Percentiles rank a stretch among this genome's conserved stretches.
phyloP scores from a whole-genome alignment of 139 green algal species.

The Pleodorina starrii region DNA sequence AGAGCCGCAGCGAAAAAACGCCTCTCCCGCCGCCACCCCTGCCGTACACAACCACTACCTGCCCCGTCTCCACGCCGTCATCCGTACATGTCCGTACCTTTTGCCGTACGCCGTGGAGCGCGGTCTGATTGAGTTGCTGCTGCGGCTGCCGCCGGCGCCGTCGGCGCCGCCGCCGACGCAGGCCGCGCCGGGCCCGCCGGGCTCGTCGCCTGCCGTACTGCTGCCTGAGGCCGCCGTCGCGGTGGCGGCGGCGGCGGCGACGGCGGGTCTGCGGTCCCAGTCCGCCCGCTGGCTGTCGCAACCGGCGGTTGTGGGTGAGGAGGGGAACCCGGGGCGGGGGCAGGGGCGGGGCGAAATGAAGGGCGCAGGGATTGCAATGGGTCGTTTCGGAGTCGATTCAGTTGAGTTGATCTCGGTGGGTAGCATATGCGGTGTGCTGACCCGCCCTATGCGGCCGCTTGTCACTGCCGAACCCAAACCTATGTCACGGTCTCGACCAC shows the following conservation, averaged over 20 bases:
- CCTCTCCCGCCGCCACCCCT: not conserved
- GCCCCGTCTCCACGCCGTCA: not conserved
- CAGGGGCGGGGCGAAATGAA: too few species aligned
- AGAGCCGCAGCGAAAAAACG: not conserved
- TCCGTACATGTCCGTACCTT: not conserved
- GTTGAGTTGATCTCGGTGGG: too few species aligned
- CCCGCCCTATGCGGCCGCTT: too few species aligned
- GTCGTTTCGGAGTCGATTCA: too few species aligned
- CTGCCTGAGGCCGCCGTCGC: not conserved
- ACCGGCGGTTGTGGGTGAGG: not conserved
- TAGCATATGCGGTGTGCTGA: too few species aligned
- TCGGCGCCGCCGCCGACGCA: not conserved
- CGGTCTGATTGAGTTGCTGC: slow-evolving; percentile 22
- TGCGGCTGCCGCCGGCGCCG: not conserved
- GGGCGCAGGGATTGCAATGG: too few species aligned
- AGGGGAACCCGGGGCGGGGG: too few species aligned
- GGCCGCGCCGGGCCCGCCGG: not conserved
- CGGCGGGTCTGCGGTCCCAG: not conserved
- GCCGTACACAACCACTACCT: slow-evolving; percentile 10
- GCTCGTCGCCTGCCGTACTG: not conserved
- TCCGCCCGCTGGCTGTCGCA: slow-evolving; percentile 5
- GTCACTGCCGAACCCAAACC: too few species aligned
- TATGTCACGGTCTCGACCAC: too few species aligned
- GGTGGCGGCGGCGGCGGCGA: not conserved
- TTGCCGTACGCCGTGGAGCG: slow-evolving; percentile 5